Conservation (phyloP, 2,329 filamentous ascomycete genomes). For the Polytolypa hystricis region DNA sequence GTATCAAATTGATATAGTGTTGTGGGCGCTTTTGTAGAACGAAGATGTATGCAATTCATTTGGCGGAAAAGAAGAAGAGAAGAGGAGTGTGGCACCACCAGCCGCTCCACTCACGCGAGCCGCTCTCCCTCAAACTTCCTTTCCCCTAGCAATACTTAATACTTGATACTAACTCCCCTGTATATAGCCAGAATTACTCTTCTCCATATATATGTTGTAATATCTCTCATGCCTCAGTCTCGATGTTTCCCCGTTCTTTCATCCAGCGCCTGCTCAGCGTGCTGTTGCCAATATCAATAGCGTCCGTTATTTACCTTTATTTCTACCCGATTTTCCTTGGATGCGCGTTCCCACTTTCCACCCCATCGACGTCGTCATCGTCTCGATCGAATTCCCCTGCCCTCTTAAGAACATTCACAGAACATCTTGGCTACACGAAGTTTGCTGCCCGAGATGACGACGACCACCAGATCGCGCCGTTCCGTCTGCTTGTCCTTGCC, state of each 20-base stretch:
- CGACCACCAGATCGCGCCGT: slow-evolving; percentile 48
- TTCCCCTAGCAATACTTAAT: too few species aligned
- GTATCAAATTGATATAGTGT: too few species aligned
- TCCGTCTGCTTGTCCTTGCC: slow-evolving; percentile 75
- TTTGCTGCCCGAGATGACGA: too few species aligned
- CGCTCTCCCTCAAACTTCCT: too few species aligned
- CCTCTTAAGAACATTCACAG: slow-evolving; percentile 25
- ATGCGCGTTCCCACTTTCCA: slow-evolving; percentile 63
- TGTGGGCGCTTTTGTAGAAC: too few species aligned
- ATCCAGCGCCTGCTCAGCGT: slow-evolving; percentile 37
- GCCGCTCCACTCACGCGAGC: too few species aligned
- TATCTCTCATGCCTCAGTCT: slow-evolving; percentile 17
- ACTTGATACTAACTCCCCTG: too few species aligned
- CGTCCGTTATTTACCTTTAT: slow-evolving; percentile 69
- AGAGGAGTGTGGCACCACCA: too few species aligned
- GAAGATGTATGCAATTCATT: too few species aligned
- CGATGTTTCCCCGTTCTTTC: slow-evolving; percentile 41
- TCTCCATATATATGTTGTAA: not conserved
- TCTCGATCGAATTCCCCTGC: slow-evolving; percentile 10
- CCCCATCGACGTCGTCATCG: slow-evolving; percentile 13
- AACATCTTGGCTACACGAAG: slow-evolving; percentile 27
- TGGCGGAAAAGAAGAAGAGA: too few species aligned
- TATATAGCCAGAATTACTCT: slow-evolving; percentile 2
- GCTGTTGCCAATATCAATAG: slow-evolving; percentile 55
- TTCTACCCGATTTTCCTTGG: slow-evolving; percentile 70